Evolutionary conservation across 2,329 filamentous ascomycete genomes (phyloP), one percentile per base, ranked within the genome.

Genomic region (Beauveria medogensis): DNA sequence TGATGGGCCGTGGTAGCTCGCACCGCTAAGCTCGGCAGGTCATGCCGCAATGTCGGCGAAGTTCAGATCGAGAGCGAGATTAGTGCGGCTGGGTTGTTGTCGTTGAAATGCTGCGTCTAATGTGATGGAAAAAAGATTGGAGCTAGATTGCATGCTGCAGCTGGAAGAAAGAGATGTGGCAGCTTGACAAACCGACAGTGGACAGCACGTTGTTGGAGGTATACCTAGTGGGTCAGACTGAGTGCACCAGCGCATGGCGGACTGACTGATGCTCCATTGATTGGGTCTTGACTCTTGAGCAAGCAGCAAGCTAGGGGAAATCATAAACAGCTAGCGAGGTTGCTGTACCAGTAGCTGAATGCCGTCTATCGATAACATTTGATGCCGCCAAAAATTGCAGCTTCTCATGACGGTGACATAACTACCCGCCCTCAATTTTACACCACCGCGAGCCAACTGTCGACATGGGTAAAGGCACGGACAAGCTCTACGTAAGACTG

Each of bases 381-480:
- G 28, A 18, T 3, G 26, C 46, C 34, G 28, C 40, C 61, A 60
- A 58, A 52, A 55, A 53, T 40, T 53, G 41, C 40, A 46, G 43
- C 56, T 9, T 55, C 40, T 47, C 40, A 54, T 47, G 14, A 34
- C 41, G 62, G 54, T 54, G 46, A 51, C 47, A 46, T 28, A 55
- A 44, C 53, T 43, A 20, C 51, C 48, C 26, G 28, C 40, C 24
- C 26, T 55, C 22, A 10, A 46, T 50, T 43, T 37, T 56, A 24
- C 59, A 55, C 53, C 34, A 37, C 28, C n/a, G 14, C 22, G n/a
- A 9, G 20, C 47, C 58, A 59, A 48, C 26, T 28, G 20, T 47
- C 64, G 68, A 55, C 60, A 76, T 76, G 74, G 74, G 74, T 0
- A 76, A 76, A 66, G 76, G 77, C 65, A 78, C 76, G 12, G 76